Percentiles rank a stretch among this genome's conserved stretches.
Conservation (phyloP, 1,284 basidiomycete species). For the Apiotrichum sp. region DNA sequence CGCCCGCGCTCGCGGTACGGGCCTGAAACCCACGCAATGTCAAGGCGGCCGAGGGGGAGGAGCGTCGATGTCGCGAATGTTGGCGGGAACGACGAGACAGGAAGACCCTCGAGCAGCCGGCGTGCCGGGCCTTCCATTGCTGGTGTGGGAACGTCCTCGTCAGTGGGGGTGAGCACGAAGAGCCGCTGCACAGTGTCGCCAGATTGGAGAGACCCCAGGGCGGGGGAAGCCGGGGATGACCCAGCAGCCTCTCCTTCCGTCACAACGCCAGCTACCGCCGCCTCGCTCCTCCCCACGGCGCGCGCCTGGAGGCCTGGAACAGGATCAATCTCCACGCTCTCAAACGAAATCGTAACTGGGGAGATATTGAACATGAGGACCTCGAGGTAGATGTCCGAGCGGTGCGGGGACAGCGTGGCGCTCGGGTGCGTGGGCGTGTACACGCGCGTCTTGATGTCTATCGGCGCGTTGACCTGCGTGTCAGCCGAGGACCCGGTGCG, state of each 20-base stretch:
- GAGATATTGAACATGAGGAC: conserved; percentile 81
- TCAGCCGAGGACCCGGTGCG: background rate
- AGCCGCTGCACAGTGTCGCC: conserved; percentile 77
- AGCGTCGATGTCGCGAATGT: conserved; percentile 59
- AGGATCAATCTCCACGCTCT: conserved; percentile 65
- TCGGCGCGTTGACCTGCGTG: conserved; percentile 69
- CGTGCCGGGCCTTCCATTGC: conserved; percentile 65
- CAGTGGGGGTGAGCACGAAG: conserved; percentile 63
- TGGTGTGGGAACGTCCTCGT: background rate
- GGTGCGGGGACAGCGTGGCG: conserved; percentile 57
- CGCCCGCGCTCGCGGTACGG: conserved; percentile 65
- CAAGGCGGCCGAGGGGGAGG: conserved; percentile 69
- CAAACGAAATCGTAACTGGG: conserved; percentile 66
- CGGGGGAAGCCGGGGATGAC: background rate
- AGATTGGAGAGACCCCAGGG: conserved; percentile 59
- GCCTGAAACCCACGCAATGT: conserved; percentile 62
- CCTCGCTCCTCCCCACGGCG: conserved; percentile 2
- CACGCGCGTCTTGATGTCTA: conserved; percentile 85
- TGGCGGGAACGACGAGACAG: conserved; percentile 51
- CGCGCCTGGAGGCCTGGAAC: conserved; percentile 61
- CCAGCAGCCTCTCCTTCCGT: conserved; percentile 11
- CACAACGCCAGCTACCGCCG: conserved; percentile 24
- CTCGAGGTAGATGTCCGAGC: conserved; percentile 77
- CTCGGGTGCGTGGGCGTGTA: conserved; percentile 66
- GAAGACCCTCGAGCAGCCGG: conserved; percentile 48